These are phyloP conservation scores for Eragrostis tef DNA, from an alignment of 202 grass and related monocot genomes.

Conservation along the genomic window DNA sequence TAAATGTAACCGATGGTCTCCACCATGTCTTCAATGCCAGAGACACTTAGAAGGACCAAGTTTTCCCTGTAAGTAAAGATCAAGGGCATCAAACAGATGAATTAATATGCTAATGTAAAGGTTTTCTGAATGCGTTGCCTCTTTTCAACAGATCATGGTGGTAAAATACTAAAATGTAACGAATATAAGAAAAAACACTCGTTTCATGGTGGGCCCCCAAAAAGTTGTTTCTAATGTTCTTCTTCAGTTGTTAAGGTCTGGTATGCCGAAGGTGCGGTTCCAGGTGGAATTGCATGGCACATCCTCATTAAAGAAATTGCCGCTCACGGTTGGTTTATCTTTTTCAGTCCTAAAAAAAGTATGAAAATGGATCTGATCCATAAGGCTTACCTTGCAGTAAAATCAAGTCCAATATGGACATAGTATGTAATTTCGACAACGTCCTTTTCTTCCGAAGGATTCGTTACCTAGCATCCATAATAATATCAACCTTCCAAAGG, in stretches of 20 bases:
- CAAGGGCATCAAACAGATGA: conserved; percentile 15
- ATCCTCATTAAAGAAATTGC: conserved; percentile 11
- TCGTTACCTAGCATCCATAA: conserved; percentile 63
- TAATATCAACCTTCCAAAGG: not conserved
- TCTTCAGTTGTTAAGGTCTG: too few species aligned
- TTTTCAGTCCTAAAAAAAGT: conserved; percentile 60
- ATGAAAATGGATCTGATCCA: conserved; percentile 34
- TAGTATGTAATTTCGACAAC: conserved; percentile 97
- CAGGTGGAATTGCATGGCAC: too few species aligned
- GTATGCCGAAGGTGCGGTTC: too few species aligned
- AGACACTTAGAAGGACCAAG: conserved; percentile 69
- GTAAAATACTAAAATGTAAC: too few species aligned
- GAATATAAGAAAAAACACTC: not conserved
- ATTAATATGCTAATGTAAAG: not conserved
- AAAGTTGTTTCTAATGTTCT: too few species aligned
- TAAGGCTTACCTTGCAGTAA: conserved; percentile 65
- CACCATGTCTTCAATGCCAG: conserved; percentile 96
- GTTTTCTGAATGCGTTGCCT: not conserved
- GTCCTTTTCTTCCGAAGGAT: conserved; percentile 86
- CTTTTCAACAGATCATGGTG: not conserved
- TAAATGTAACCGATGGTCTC: conserved; percentile 89
- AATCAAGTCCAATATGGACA: conserved; percentile 85
- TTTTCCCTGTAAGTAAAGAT: conserved; percentile 62
- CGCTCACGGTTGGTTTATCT: conserved; percentile 50
- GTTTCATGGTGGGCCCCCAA: too few species aligned